These are phyloP conservation scores for Triadica sebifera DNA, from an alignment of 345 rosid genomes.

Conservation along the genomic window DNA sequence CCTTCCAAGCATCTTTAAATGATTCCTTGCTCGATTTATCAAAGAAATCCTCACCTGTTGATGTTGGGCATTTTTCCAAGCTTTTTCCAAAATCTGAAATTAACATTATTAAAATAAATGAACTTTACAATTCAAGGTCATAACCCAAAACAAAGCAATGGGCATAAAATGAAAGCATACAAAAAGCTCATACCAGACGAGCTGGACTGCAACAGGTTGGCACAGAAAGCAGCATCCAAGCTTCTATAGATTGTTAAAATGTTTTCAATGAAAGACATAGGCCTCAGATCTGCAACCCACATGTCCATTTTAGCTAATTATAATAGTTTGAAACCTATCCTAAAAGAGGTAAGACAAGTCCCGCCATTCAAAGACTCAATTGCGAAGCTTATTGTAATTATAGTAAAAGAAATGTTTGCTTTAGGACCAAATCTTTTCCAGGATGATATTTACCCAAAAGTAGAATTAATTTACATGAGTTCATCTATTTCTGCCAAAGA, in stretches of 20 bases:
- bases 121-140: not conserved
- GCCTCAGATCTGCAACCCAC: slow-evolving; percentile 49
- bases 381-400: not conserved
- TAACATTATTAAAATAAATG: not conserved
- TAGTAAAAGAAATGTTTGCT: not conserved
- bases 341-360: not conserved
- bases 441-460: not conserved
- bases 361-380: not conserved
- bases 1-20: slow-evolving; percentile 10
- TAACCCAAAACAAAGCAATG: not conserved
- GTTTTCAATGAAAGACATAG: slow-evolving; percentile 51
- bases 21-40: slow-evolving; percentile 5
- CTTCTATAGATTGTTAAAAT: slow-evolving; percentile 61
- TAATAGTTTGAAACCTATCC: not conserved
- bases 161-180: not conserved
- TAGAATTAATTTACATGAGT: not conserved
- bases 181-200: slow-evolving; percentile 29
- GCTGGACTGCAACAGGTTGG: slow-evolving; percentile 30
- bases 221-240: slow-evolving; percentile 48
- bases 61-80: slow-evolving; percentile 12
- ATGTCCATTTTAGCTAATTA: not conserved
- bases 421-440: not conserved
- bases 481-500: not conserved
- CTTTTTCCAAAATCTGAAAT: slow-evolving; percentile 18
- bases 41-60: not conserved